Evolutionary conservation across 108 stramenopile species (phyloP).

Genomic region (Fragilaria radians): DNA sequence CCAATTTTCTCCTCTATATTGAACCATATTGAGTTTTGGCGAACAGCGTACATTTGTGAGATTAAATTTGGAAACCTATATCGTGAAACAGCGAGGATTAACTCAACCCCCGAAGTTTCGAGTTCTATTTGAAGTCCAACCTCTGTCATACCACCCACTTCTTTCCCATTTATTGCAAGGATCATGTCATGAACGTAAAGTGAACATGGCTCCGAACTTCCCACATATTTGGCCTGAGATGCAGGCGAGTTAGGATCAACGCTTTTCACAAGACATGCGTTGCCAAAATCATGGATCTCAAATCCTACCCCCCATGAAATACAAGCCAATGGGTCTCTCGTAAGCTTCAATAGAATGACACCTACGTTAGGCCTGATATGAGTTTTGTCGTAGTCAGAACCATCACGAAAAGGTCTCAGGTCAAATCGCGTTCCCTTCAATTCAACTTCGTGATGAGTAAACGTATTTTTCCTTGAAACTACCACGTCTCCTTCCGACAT

Average conservation of each 20-base stretch:
- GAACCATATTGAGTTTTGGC: background rate
- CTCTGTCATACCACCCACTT: slow-evolving; percentile 59
- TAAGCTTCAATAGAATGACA: slow-evolving; percentile 35
- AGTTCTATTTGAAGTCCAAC: slow-evolving; percentile 53
- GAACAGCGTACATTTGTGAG: background rate
- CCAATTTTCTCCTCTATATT: background rate
- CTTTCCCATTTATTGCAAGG: slow-evolving; percentile 55
- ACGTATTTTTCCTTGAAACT: slow-evolving; percentile 30
- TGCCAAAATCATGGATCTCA: slow-evolving; percentile 61
- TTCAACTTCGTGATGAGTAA: slow-evolving; percentile 20
- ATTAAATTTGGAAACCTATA: slow-evolving; percentile 16
- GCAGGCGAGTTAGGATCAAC: slow-evolving; percentile 64
- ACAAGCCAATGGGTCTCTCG: slow-evolving; percentile 37
- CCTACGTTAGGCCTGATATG: slow-evolving; percentile 59
- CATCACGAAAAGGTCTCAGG: slow-evolving; percentile 34
- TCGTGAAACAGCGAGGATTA: slow-evolving; percentile 30
- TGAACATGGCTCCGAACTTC: slow-evolving; percentile 2
- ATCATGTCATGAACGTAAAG: slow-evolving; percentile 68
- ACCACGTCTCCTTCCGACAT: slow-evolving; percentile 54
- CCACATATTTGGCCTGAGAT: slow-evolving; percentile 49
- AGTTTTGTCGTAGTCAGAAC: slow-evolving; percentile 48
- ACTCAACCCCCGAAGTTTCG: slow-evolving; percentile 23
- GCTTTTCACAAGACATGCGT: slow-evolving; percentile 63
- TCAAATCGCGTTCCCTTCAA: slow-evolving; percentile 35
- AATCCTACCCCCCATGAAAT: slow-evolving; percentile 68